Conservation (phyloP, 768 basidiomycete species). For the Boletellus ananiceps region DNA sequence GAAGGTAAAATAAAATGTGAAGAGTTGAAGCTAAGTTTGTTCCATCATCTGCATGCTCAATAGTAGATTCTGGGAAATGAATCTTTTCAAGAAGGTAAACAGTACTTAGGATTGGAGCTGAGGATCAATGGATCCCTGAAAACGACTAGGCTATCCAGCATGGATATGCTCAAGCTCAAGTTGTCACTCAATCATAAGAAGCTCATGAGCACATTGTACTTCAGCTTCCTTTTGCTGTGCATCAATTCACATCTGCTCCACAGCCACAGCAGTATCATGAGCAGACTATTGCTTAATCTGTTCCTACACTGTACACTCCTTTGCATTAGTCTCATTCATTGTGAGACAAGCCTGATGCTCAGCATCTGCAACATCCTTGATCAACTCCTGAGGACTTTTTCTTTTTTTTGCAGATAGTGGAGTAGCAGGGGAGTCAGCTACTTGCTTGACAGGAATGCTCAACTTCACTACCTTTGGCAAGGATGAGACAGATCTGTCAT, state of each 20-base stretch:
- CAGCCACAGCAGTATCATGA: neutral
- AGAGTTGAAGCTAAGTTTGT: no score
- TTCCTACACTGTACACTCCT: neutral
- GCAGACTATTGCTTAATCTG: neutral
- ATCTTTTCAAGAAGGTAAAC: no score
- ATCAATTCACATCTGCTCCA: neutral
- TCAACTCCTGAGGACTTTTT: neutral
- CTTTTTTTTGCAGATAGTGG: neutral
- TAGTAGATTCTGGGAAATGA: no score
- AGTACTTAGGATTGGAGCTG: neutral
- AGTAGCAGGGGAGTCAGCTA: no score
- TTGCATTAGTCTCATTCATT: neutral
- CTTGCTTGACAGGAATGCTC: neutral
- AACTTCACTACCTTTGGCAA: neutral
- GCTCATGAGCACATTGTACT: neutral
- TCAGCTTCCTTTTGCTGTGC: conserved; percentile 3
- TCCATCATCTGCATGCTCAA: no score
- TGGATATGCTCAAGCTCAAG: neutral
- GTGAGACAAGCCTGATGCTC: neutral
- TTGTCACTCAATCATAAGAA: conserved; percentile 2
- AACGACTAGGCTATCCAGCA: no score
- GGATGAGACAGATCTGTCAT: neutral
- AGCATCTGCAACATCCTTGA: neutral
- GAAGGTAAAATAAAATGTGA: no score
- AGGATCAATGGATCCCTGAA: neutral